These are phyloP conservation scores for Candida frijolesensis DNA, from an alignment of 1,139 yeast species.

Conservation along the genomic window DNA sequence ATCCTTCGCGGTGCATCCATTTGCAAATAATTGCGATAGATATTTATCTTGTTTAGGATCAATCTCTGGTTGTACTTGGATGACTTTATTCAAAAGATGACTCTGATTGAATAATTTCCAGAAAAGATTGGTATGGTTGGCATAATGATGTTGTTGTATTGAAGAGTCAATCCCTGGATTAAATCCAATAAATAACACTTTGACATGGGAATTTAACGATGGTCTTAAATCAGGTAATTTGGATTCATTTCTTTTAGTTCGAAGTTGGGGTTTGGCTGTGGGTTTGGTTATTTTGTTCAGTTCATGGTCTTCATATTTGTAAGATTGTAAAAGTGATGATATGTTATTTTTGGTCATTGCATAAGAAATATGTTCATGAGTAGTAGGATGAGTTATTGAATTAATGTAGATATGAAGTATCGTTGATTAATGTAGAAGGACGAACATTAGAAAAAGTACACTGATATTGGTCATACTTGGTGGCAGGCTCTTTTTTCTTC, in stretches of 20 bases:
- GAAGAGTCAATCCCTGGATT: conserved; percentile 76
- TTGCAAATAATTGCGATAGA: conserved; percentile 5
- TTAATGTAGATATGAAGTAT: no score
- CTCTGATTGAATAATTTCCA: conserved; percentile 68
- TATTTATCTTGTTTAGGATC: not conserved
- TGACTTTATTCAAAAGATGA: conserved; percentile 37
- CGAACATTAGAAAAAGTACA: no score
- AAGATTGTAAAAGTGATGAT: not conserved
- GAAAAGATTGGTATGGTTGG: conserved; percentile 69
- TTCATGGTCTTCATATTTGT: not conserved
- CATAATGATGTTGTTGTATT: conserved; percentile 67
- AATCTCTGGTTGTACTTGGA: conserved; percentile 6
- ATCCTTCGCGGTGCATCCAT: conserved; percentile 48
- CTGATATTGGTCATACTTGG: no score
- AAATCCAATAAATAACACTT: conserved; percentile 66
- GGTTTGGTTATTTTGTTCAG: not conserved
- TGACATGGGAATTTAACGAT: conserved; percentile 30
- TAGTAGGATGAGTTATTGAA: no score
- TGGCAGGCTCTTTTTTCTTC: no score
- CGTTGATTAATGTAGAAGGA: no score
- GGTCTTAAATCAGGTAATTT: conserved; percentile 34
- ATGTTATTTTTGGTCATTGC: not conserved
- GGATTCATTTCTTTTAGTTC: not conserved
- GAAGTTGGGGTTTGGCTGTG: not conserved
- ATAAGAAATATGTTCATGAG: no score